A percentile compares a stretch with the other conserved stretches of the same genome.
phyloP scores from a whole-genome alignment of 2,329 filamentous ascomycete species.

The Xylaria sp. region DNA sequence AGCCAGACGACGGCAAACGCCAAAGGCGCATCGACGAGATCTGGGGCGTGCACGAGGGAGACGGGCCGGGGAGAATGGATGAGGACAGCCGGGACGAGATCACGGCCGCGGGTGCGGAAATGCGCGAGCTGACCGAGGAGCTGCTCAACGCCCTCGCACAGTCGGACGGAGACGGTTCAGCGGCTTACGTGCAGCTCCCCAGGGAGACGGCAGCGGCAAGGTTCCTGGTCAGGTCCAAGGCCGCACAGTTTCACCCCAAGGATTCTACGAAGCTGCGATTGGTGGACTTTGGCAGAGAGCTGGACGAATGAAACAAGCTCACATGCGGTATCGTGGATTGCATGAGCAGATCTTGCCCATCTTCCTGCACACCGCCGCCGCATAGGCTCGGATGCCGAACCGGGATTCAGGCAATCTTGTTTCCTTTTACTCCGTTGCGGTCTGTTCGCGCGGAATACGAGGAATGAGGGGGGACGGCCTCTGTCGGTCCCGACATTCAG shows the following conservation, averaged over 20 bases:
- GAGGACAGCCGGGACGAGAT: conserved; percentile 48
- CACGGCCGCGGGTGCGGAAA: conserved; percentile 56
- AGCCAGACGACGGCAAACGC: conserved; percentile 51
- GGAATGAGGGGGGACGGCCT: not conserved
- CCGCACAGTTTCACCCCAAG: conserved; percentile 66
- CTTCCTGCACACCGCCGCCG: conserved; percentile 1
- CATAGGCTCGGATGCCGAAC: conserved; percentile 15
- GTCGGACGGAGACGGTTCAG: conserved; percentile 56
- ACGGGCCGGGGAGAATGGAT: conserved; percentile 26
- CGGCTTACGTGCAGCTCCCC: conserved; percentile 60
- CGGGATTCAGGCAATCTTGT: not conserved
- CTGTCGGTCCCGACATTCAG: not conserved
- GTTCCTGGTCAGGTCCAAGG: conserved; percentile 66
- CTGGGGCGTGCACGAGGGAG: conserved; percentile 49
- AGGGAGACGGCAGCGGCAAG: conserved; percentile 65
- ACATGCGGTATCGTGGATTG: not conserved
- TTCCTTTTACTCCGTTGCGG: conserved; percentile 1
- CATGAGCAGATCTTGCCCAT: not conserved
- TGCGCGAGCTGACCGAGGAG: conserved; percentile 62
- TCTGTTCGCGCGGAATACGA: not conserved
- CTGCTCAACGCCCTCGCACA: conserved; percentile 62
- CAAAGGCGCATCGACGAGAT: conserved; percentile 68
- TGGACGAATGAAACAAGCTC: conserved; percentile 50
- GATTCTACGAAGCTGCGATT: conserved; percentile 63
- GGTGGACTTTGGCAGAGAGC: conserved; percentile 65